Evolutionary conservation across 257 asterid species (phyloP).

Genomic region (Leptodermis oblonga): DNA sequence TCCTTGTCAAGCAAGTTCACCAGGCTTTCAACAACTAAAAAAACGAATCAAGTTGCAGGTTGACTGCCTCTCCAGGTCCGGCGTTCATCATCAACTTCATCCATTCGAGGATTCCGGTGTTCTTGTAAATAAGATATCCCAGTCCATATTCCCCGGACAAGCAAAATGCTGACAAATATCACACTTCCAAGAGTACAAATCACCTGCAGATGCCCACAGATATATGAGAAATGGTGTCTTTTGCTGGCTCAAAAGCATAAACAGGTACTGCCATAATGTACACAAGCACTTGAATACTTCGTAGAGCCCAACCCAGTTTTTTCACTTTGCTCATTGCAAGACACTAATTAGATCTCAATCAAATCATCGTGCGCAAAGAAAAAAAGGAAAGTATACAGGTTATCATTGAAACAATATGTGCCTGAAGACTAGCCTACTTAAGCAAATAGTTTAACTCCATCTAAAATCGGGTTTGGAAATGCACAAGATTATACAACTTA

Average conservation of each 20-base stretch:
- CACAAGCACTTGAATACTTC: background rate
- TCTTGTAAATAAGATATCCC: conserved; percentile 76
- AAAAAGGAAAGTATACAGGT: background rate
- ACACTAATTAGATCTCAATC: background rate
- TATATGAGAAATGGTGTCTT: background rate
- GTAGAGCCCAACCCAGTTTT: background rate
- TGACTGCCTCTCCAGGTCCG: conserved; percentile 53
- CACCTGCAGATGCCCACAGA: conserved; percentile 43
- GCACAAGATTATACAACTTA: background rate
- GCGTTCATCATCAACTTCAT: conserved; percentile 56
- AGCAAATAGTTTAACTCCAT: background rate
- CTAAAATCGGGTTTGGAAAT: background rate
- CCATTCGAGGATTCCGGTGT: conserved; percentile 46
- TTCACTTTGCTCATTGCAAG: background rate
- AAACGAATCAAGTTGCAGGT: conserved; percentile 40
- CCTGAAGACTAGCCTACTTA: background rate
- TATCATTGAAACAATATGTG: background rate
- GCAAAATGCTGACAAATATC: conserved; percentile 65
- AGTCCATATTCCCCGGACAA: conserved; percentile 77
- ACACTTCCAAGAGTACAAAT: conserved; percentile 93
- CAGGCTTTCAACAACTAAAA: background rate
- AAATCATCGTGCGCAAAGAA: background rate
- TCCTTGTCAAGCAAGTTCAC: background rate
- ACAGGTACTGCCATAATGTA: background rate
- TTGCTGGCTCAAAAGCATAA: background rate